Evolutionary conservation across 208 protist species (phyloP).

Genomic region (Porcisia hertigi): DNA sequence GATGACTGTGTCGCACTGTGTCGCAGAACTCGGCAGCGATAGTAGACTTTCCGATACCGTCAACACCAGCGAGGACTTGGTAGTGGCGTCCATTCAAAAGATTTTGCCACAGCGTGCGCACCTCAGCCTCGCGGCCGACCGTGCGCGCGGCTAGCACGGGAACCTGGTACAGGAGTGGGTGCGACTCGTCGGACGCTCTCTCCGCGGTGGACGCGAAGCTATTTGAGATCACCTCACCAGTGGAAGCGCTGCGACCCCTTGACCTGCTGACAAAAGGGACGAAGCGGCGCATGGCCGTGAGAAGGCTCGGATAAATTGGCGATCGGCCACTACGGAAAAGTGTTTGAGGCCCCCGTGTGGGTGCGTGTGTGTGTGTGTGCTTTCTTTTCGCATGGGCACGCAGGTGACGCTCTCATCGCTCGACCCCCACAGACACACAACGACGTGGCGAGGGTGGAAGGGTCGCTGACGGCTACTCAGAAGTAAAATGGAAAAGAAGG

Average conservation of each 20-base stretch:
- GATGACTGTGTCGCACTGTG: conserved; percentile 56
- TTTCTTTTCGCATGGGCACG: neutral
- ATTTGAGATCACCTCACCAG: conserved; percentile 22
- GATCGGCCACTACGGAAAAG: neutral
- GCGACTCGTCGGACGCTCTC: conserved; percentile 21
- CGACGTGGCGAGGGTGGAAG: neutral
- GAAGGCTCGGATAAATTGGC: neutral
- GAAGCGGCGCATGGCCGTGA: conserved; percentile 17
- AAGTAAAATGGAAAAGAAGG: neutral
- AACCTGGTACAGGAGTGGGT: conserved; percentile 77
- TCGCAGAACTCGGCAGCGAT: conserved; percentile 87
- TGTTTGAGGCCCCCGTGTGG: too few species aligned
- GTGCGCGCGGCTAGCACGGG: conserved; percentile 51
- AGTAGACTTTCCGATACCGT: conserved; percentile 88
- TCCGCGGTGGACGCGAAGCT: conserved; percentile 17
- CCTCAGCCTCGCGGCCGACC: conserved; percentile 64
- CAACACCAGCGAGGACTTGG: conserved; percentile 74
- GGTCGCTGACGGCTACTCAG: neutral
- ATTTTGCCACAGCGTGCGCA: conserved; percentile 83
- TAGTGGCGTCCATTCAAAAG: conserved; percentile 61
- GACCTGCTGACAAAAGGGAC: conserved; percentile 4
- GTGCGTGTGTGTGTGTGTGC: neutral
- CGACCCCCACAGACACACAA: neutral
- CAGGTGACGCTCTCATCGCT: neutral
- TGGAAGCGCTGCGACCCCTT: conserved; percentile 3